Evolutionary conservation across 73 alveolate genomes (phyloP).

Genomic region (Symbiodinium pilosum): DNA sequence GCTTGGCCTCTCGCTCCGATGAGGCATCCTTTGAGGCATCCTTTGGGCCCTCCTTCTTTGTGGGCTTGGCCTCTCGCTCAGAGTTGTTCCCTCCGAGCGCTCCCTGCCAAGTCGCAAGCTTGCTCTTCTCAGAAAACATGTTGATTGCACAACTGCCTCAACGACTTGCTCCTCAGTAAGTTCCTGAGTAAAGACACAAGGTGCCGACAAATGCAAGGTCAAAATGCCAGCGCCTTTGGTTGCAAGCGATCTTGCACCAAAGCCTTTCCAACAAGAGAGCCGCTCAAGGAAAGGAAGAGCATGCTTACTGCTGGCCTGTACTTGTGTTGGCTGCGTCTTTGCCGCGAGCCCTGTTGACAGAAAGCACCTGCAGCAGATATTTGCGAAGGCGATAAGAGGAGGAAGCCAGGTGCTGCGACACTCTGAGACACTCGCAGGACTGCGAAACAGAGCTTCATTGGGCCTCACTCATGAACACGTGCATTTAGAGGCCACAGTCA

Average conservation of each 20-base stretch:
- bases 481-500: not conserved
- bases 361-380: conserved; percentile 6
- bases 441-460: conserved; percentile 61
- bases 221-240: conserved; percentile 13
- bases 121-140: too few relatives aligned
- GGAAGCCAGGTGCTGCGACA: not conserved
- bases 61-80: not conserved
- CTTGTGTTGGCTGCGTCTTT: conserved; percentile 34
- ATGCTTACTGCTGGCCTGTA: not conserved
- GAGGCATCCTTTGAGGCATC: too few relatives aligned
- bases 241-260: conserved; percentile 46
- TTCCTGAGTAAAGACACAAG: conserved; percentile 16
- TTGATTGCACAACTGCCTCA: not conserved
- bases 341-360: conserved; percentile 48
- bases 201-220: not conserved
- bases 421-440: conserved; percentile 9
- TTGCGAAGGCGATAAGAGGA: not conserved
- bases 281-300: not conserved
- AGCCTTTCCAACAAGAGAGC: not conserved
- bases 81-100: conserved; percentile 53
- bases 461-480: not conserved
- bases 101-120: not conserved
- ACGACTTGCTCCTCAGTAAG: conserved; percentile 16
- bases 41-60: not conserved
- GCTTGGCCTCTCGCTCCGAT: not conserved